Evolutionary conservation across 2,329 filamentous ascomycete genomes (phyloP).

Genomic region (Clarireedia homoeocarpa): DNA sequence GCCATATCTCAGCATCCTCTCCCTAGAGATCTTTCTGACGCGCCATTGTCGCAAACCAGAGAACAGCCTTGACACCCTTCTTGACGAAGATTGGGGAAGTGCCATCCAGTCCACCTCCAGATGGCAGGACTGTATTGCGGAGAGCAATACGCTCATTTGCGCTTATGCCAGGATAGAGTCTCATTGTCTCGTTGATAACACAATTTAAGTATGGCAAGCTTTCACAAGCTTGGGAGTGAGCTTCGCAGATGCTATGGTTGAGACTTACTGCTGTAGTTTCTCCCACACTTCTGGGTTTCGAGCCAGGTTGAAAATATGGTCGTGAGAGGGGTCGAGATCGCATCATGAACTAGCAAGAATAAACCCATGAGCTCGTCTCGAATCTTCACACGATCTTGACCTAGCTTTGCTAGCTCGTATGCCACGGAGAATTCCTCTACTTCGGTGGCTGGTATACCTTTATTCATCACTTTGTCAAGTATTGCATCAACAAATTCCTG

Average conservation of each 20-base stretch:
- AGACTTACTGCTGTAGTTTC: neutral
- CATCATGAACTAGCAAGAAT: neutral
- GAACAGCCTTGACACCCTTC: neutral
- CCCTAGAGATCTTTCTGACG: neutral
- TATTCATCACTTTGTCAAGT: neutral
- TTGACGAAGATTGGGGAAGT: neutral
- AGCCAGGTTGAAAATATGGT: neutral
- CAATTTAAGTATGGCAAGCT: neutral
- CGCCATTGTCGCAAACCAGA: neutral
- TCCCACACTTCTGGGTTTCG: neutral
- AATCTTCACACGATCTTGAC: neutral
- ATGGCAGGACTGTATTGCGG: neutral
- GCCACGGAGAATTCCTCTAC: neutral
- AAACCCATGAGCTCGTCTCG: neutral
- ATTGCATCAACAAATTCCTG: neutral
- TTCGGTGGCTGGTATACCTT: neutral
- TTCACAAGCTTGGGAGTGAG: neutral
- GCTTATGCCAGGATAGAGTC: constrained; percentile 44
- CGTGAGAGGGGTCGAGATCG: neutral
- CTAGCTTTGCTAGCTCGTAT: neutral
- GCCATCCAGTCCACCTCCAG: neutral
- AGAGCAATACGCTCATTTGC: neutral
- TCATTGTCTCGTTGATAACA: constrained; percentile 57
- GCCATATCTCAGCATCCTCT: neutral
- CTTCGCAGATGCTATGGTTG: neutral